Percentiles rank a stretch among this genome's conserved stretches.
These are phyloP conservation scores for Aureoboletus auriporus DNA, from an alignment of 768 basidiomycete species.

Conservation along the genomic window DNA sequence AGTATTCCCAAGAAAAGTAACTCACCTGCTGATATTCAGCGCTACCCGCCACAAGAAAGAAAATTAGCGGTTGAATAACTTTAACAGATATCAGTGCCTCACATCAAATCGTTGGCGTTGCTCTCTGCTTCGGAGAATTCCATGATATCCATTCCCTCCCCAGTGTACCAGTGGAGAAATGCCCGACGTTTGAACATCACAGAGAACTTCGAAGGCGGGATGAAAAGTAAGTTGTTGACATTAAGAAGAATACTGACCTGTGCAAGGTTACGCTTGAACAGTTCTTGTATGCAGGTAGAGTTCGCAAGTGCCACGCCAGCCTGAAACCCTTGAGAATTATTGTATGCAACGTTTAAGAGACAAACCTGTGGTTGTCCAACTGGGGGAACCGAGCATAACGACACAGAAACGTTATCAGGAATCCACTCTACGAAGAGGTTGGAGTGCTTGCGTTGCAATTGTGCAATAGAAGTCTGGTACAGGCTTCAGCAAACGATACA, in stretches of 20 bases:
- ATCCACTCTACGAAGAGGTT: slow-evolving; percentile 88
- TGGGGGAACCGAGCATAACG: slow-evolving; percentile 78
- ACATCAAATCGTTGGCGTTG: slow-evolving; percentile 79
- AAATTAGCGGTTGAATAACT: slow-evolving; percentile 1
- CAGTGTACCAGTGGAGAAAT: slow-evolving; percentile 89
- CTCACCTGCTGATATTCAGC: slow-evolving; percentile 86
- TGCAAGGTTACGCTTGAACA: slow-evolving; percentile 70
- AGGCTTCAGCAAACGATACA: slow-evolving; percentile 3
- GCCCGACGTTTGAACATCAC: slow-evolving; percentile 82
- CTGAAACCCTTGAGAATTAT: slow-evolving; percentile 31
- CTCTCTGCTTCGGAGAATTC: slow-evolving; percentile 88
- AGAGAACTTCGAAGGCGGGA: slow-evolving; percentile 47
- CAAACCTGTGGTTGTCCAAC: slow-evolving; percentile 69
- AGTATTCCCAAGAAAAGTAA: background rate
- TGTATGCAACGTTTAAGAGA: background rate
- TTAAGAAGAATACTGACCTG: slow-evolving; percentile 38
- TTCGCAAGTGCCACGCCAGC: slow-evolving; percentile 71
- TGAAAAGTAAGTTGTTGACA: background rate
- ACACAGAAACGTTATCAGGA: slow-evolving; percentile 85
- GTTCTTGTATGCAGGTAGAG: slow-evolving; percentile 80
- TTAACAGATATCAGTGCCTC: slow-evolving; percentile 28
- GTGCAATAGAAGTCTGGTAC: slow-evolving; percentile 59
- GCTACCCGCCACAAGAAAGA: slow-evolving; percentile 32
- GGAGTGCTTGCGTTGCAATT: slow-evolving; percentile 75
- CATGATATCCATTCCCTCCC: slow-evolving; percentile 84